These are phyloP conservation scores for Ogataea thermomethanolica DNA, from an alignment of 805 yeast genomes.

Conservation along the genomic window DNA sequence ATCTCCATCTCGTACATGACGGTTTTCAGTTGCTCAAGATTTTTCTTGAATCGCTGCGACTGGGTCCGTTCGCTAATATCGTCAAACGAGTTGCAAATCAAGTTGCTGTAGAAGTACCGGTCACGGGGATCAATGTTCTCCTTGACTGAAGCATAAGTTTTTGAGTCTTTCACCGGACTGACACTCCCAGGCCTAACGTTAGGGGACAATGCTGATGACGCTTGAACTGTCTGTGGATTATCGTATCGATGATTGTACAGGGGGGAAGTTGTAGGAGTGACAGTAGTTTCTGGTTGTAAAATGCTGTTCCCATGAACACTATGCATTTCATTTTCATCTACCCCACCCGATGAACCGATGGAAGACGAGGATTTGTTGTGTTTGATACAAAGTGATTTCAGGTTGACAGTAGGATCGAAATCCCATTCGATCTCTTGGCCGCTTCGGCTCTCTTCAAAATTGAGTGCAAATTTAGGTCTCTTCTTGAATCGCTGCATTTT, in stretches of 20 bases:
- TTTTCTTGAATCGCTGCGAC: constrained; percentile 15
- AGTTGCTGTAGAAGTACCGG: constrained; percentile 14
- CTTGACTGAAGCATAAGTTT: constrained; percentile 8
- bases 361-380: constrained; percentile 2
- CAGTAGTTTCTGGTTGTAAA: constrained; percentile 13
- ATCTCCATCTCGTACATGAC: constrained; percentile 17
- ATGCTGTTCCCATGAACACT: constrained; percentile 15
- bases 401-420: constrained; percentile 16
- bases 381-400: constrained; percentile 1
- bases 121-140: constrained; percentile 18
- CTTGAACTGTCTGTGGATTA: constrained; percentile 5
- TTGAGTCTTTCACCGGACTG: constrained; percentile 1
- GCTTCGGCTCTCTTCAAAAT: constrained; percentile 18
- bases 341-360: constrained; percentile 2
- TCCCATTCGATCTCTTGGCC: constrained; percentile 30
- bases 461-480: constrained; percentile 39
- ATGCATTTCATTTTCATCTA: constrained; percentile 16
- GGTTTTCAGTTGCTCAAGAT: constrained; percentile 16
- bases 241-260: constrained; percentile 16
- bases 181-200: not conserved
- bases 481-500: constrained; percentile 33
- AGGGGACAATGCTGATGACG: constrained; percentile 1
- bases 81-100: constrained; percentile 16
- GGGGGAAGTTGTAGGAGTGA: constrained; percentile 20
- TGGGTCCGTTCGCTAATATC: constrained; percentile 13